A percentile compares a stretch with the other conserved stretches of the same genome.
Evolutionary conservation across 2,329 filamentous ascomycete species (phyloP).

Genomic region (Grosmannia penicillata): DNA sequence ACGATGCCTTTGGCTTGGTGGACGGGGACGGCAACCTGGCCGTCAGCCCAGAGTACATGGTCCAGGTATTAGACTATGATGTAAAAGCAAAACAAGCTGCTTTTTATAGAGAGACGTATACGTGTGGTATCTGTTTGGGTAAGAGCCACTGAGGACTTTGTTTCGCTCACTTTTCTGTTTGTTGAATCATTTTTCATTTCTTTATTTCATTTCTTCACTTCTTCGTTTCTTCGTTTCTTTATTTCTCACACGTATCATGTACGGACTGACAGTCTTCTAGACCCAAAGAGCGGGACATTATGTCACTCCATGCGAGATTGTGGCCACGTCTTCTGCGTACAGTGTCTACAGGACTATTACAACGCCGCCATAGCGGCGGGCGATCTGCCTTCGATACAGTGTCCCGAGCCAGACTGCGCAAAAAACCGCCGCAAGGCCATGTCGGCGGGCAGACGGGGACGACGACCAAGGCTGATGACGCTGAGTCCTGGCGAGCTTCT

Average conservation of each 20-base stretch:
- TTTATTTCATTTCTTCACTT: slow-evolving; percentile 44
- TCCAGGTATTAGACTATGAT: slow-evolving; percentile 65
- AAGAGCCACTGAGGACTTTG: too few species aligned
- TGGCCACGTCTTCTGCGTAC: slow-evolving; percentile 77
- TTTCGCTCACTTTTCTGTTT: too few species aligned
- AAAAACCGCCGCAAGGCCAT: slow-evolving; percentile 33
- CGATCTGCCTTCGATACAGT: slow-evolving; percentile 64
- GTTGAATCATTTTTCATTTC: neutral
- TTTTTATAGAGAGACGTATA: slow-evolving; percentile 74
- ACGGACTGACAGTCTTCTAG: slow-evolving; percentile 21
- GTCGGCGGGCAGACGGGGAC: slow-evolving; percentile 25
- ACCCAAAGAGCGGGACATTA: slow-evolving; percentile 72
- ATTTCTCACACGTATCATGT: too few species aligned
- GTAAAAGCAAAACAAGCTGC: slow-evolving; percentile 55
- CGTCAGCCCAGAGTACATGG: slow-evolving; percentile 44
- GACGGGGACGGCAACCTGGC: slow-evolving; percentile 31
- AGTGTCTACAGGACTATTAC: slow-evolving; percentile 86
- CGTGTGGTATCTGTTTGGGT: slow-evolving; percentile 73
- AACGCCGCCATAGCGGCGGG: slow-evolving; percentile 77
- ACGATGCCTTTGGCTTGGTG: slow-evolving; percentile 45
- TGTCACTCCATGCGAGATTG: slow-evolving; percentile 78
- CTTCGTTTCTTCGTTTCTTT: slow-evolving; percentile 20
- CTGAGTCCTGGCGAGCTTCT: slow-evolving; percentile 74
- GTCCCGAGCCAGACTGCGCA: slow-evolving; percentile 65
- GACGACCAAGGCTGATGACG: slow-evolving; percentile 40